Evolutionary conservation across 805 yeast genomes (phyloP), one percentile per base, ranked within the genome.

Genomic region (Candida gorgasii): DNA sequence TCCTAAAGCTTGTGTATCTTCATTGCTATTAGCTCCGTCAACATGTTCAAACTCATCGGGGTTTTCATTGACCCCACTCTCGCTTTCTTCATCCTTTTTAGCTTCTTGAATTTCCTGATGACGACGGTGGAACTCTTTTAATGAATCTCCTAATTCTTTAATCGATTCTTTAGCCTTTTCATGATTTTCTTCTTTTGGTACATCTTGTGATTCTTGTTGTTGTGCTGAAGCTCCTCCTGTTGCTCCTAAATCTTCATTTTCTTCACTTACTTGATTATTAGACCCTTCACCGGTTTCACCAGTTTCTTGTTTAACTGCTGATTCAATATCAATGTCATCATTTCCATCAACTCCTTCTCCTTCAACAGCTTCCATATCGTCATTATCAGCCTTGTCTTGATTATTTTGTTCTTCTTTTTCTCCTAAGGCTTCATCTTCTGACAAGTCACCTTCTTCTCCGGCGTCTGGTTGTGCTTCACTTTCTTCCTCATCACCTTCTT

Each of bases 1-100:
- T 16, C 98, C 98, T 39, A 93, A 67, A 0, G 98, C 99, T 62
- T 93, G 98, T 0, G 96, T 87, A 38, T 87, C 90, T 43, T 69
- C 73, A 20, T 84, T 81, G 3, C 92, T 79, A 47, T 85, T 84
- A 35, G 84, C 90, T 36, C 89, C 90, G 29, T 86, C 88, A 39
- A 84, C 71, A 54, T 87, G 93, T 57, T 87, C 88, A 61, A 89
- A 86, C 54, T 89, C 95, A 56, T 89, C 96, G 0, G 95, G 90
- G 39, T 81, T 75, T 47, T 80, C 84, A 45, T 78, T 82, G 9
- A 82, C 80, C 17, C 70, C 65, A 40, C 78, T 75, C 9, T 82
- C 81, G 6, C 47, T 50, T 34, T 75, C 69, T 39, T 76, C 79
- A 20, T 65, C 63, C 23, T 47, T 48, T 2, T 76, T 64, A 8